phyloP scores from a whole-genome alignment of 2,329 filamentous ascomycete genomes.

The Trichophyton benhamiae region DNA sequence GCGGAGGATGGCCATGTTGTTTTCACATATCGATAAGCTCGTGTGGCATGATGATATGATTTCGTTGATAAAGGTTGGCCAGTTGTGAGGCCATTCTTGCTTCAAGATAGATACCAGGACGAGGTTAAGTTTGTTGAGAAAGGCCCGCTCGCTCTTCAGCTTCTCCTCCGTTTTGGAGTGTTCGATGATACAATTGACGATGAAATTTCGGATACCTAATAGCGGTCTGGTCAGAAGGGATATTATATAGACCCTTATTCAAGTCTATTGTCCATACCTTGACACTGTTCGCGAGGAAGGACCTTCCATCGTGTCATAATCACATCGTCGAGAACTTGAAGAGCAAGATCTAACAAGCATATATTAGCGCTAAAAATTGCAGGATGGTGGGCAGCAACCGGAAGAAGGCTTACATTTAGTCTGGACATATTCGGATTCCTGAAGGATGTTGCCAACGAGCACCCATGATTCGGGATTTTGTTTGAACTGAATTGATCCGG shows the following conservation, averaged over 20 bases:
- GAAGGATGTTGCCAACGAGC: constrained; percentile 90
- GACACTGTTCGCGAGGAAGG: constrained; percentile 85
- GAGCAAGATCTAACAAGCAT: constrained; percentile 57
- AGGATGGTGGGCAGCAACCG: background rate
- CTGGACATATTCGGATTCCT: constrained; percentile 83
- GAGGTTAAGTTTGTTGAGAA: constrained; percentile 96
- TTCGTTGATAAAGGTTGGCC: constrained; percentile 99
- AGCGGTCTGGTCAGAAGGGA: background rate
- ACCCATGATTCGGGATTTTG: constrained; percentile 98
- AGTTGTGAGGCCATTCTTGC: constrained; percentile 99
- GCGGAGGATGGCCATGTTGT: constrained; percentile 97
- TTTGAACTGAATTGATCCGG: constrained; percentile 54
- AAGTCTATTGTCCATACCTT: constrained; percentile 45
- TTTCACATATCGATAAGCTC: constrained; percentile 94
- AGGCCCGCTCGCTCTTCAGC: constrained; percentile 68
- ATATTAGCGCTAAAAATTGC: constrained; percentile 14
- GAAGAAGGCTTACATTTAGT: constrained; percentile 69
- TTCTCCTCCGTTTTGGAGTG: constrained; percentile 82
- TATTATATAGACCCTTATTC: background rate
- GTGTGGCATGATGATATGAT: constrained; percentile 94
- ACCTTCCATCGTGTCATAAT: constrained; percentile 99
- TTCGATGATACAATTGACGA: constrained; percentile 96
- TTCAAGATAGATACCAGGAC: constrained; percentile 95
- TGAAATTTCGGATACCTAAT: constrained; percentile 92
- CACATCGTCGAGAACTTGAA: constrained; percentile 95